phyloP scores from a whole-genome alignment of 2,329 filamentous ascomycete species.

The Xylariaceae sp. region DNA sequence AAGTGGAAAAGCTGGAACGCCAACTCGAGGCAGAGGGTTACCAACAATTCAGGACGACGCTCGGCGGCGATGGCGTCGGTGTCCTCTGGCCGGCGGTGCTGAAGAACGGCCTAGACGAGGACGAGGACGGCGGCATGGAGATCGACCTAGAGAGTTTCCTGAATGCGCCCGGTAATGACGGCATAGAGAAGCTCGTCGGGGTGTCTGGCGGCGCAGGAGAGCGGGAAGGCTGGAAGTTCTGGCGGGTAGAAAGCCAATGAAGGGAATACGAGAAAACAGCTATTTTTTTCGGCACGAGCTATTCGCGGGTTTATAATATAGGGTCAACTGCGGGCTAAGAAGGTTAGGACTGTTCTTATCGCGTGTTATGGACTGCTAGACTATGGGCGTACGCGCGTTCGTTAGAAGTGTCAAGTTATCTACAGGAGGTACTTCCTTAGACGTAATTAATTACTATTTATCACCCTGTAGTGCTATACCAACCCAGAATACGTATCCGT shows the following conservation, averaged over 20 bases:
- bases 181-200: slow-evolving; percentile 85
- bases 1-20: slow-evolving; percentile 64
- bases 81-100: slow-evolving; percentile 92
- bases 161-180: slow-evolving; percentile 79
- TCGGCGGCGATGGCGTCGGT: slow-evolving; percentile 91
- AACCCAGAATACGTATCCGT: neutral
- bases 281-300: neutral
- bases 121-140: slow-evolving; percentile 81
- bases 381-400: neutral
- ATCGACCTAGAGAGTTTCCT: slow-evolving; percentile 87
- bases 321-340: neutral
- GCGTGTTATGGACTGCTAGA: neutral
- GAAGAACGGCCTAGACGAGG: slow-evolving; percentile 79
- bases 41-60: slow-evolving; percentile 81
- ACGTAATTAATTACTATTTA: too few relatives aligned
- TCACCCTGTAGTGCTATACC: too few relatives aligned
- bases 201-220: slow-evolving; percentile 70
- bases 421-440: too few relatives aligned
- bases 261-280: neutral
- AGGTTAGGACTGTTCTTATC: neutral
- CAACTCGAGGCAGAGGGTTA: slow-evolving; percentile 74
- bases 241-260: slow-evolving; percentile 62
- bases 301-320: neutral
- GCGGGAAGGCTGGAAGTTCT: slow-evolving; percentile 84
- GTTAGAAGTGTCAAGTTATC: neutral